Conservation (phyloP, 768 basidiomycete genomes). For the Astraeus odoratus region DNA sequence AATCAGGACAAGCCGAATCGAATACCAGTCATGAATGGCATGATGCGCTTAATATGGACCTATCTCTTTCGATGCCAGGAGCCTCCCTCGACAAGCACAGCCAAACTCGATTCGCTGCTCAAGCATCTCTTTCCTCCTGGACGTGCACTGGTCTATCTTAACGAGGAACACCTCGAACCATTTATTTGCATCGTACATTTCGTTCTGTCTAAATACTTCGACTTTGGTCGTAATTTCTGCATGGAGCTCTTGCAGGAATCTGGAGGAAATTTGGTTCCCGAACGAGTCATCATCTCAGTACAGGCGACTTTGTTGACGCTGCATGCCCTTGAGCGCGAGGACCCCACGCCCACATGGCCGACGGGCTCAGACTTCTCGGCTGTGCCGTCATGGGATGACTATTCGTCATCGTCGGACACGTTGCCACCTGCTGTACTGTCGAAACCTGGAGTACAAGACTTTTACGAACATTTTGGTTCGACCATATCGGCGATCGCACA, state of each 20-base stretch:
- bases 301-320: conserved; percentile 74
- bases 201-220: conserved; percentile 74
- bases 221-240: conserved; percentile 78
- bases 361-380: conserved; percentile 59
- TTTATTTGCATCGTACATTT: conserved; percentile 79
- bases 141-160: conserved; percentile 49
- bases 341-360: conserved; percentile 70
- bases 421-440: conserved; percentile 47
- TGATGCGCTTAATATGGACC: conserved; percentile 83
- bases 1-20: conserved; percentile 73
- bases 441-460: conserved; percentile 65
- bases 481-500: conserved; percentile 51
- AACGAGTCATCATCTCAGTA: conserved; percentile 66
- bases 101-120: conserved; percentile 67
- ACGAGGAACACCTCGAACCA: conserved; percentile 71
- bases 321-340: conserved; percentile 65
- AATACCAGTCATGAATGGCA: conserved; percentile 69
- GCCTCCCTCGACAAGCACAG: conserved; percentile 68
- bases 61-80: conserved; percentile 94
- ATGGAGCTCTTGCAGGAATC: conserved; percentile 76
- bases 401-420: conserved; percentile 60
- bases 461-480: conserved; percentile 58
- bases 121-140: conserved; percentile 77
- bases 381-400: conserved; percentile 51
- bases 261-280: conserved; percentile 49